Percentiles rank a stretch among this genome's conserved stretches.
Evolutionary conservation across 1,284 basidiomycete genomes (phyloP).

Genomic region (Ceratobasidium sp.): DNA sequence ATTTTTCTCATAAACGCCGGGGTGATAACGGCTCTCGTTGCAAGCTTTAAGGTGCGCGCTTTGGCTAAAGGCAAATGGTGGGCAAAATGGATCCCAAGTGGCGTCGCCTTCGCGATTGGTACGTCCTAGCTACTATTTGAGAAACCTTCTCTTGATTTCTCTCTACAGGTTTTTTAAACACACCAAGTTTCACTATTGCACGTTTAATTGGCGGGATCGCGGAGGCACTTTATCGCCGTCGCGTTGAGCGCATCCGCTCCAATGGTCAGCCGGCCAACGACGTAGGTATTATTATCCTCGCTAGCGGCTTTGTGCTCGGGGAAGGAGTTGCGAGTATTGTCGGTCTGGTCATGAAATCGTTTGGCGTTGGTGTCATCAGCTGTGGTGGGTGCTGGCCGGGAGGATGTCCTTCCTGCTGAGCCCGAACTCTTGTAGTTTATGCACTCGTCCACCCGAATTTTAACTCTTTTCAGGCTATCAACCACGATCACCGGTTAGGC

Average conservation of each 20-base stretch:
- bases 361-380: conserved; percentile 79
- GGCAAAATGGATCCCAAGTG: conserved; percentile 86
- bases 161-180: conserved; percentile 84
- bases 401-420: conserved; percentile 75
- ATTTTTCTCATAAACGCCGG: conserved; percentile 83
- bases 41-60: conserved; percentile 75
- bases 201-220: conserved; percentile 89
- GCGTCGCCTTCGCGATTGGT: conserved; percentile 86
- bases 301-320: conserved; percentile 95
- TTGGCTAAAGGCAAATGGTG: conserved; percentile 62
- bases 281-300: conserved; percentile 87
- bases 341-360: conserved; percentile 79
- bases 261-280: conserved; percentile 57
- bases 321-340: conserved; percentile 92
- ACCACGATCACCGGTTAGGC: no score
- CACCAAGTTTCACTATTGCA: conserved; percentile 94
- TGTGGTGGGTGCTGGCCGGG: conserved; percentile 88
- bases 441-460: no score
- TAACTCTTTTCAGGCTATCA: no score
- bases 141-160: conserved; percentile 53
- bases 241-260: conserved; percentile 58
- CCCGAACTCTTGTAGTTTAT: neutral
- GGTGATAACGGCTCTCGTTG: conserved; percentile 74
- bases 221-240: conserved; percentile 76
- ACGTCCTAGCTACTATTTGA: neutral